Evolutionary conservation across 805 yeast genomes (phyloP), one percentile per base, ranked within the genome.

Genomic region (Teunomyces stri): DNA sequence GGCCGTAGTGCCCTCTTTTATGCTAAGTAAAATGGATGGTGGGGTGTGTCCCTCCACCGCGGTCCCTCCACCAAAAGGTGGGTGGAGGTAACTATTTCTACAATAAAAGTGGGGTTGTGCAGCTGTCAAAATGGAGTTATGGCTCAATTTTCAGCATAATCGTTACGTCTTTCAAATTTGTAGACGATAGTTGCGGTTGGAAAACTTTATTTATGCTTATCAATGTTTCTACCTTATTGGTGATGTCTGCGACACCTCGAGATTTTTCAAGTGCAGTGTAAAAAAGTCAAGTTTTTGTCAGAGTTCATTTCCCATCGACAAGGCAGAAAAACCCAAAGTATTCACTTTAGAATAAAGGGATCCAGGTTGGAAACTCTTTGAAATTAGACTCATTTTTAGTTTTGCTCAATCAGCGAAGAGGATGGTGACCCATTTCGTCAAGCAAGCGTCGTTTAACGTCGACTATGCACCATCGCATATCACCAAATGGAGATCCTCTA

Each of bases 391-490:
- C 40, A 21, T 37, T n/a, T 22, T 15, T n/a, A 21, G 16, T 37
- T 22, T 37, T 22, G 11, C 18, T 9, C 15, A n/a, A 9, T 21
- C 18, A 37, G n/a, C 40, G 18, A 37, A 37, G 28, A 37, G 40
- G 20, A 42, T 21, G 37, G 34, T 42, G 38, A 29, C 44, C 27
- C 25, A 42, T 31, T 42, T 42, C 36, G 37, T 58, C 42, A 67
- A 65, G 52, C 70, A 65, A 43, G 55, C 70, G 6, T 56, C 70
- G 22, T 86, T 87, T 56, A 78, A 79, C 37, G 82, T 86, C 38
- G 87, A 82, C n/a, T 87, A 83, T 60, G 87, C 91, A 1, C 91
- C 94, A 1, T 79, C 85, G 0, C 68, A 64, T 28, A 74, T 87
- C 51, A 80, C 83, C 44, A 88, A 87, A 62, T 91, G 95, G 90